Percentiles rank a stretch among this genome's conserved stretches.
phyloP scores from a whole-genome alignment of 345 rosid genomes.

The Arabis hirsuta region DNA sequence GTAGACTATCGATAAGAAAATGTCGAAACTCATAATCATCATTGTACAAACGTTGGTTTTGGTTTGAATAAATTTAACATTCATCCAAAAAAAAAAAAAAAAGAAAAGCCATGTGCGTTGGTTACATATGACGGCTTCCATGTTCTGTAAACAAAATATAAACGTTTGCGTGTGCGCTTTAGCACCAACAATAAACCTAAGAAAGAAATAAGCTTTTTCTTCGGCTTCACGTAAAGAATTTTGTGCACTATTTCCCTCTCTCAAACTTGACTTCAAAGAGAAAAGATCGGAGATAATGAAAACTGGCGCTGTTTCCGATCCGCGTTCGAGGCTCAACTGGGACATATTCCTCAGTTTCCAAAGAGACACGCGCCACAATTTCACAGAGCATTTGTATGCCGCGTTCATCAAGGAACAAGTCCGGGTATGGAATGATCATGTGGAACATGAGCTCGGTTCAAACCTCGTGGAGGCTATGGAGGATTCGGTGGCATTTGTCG shows the following conservation, averaged over 20 bases:
- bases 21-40: no score
- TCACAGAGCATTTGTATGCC: conserved; percentile 42
- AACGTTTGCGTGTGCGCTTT: no score
- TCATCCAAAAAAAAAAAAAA: no score
- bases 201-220: no score
- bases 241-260: conserved; percentile 23
- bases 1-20: no score
- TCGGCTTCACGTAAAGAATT: no score
- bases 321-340: conserved; percentile 50
- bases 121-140: background rate
- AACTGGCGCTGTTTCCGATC: conserved; percentile 20
- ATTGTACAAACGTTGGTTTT: no score
- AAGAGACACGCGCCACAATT: conserved; percentile 47
- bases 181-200: no score
- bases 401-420: conserved; percentile 35
- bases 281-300: conserved; percentile 27
- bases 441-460: conserved; percentile 43
- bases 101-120: background rate
- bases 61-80: no score
- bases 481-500: conserved; percentile 50
- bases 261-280: conserved; percentile 15
- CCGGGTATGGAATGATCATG: conserved; percentile 46
- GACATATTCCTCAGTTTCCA: conserved; percentile 62
- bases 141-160: no score
- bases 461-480: conserved; percentile 52